Percentiles rank a stretch among this genome's conserved stretches.
Evolutionary conservation across 2,329 filamentous ascomycete genomes (phyloP).

Genomic region (Exophiala calicioides): DNA sequence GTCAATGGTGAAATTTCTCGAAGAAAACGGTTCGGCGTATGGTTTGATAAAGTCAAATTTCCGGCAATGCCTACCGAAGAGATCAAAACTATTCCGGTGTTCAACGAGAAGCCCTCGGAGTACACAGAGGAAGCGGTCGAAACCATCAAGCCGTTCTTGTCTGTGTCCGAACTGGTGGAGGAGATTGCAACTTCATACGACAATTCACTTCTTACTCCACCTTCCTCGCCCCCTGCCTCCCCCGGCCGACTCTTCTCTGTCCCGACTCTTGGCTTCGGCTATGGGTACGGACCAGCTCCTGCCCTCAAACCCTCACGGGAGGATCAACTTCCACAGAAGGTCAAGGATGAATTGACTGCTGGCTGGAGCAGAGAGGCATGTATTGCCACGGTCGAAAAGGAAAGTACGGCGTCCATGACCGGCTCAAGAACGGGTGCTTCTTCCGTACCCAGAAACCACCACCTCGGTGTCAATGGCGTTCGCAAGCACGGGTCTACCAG

Average conservation of each 20-base stretch:
- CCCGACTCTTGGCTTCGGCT: slow-evolving; percentile 58
- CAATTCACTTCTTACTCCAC: slow-evolving; percentile 61
- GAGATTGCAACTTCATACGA: slow-evolving; percentile 73
- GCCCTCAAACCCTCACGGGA: slow-evolving; percentile 39
- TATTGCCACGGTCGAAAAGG: slow-evolving; percentile 65
- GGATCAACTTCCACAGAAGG: slow-evolving; percentile 63
- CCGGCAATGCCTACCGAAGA: slow-evolving; percentile 66
- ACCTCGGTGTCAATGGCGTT: slow-evolving; percentile 30
- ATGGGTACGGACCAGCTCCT: slow-evolving; percentile 43
- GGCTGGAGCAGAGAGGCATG: slow-evolving; percentile 79
- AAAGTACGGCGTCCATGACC: slow-evolving; percentile 69
- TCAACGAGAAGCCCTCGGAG: slow-evolving; percentile 42
- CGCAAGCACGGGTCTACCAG: slow-evolving; percentile 18
- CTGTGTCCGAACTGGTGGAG: slow-evolving; percentile 70
- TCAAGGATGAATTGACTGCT: slow-evolving; percentile 73
- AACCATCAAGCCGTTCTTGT: slow-evolving; percentile 72
- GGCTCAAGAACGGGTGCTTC: slow-evolving; percentile 68
- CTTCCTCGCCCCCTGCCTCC: slow-evolving; percentile 68
- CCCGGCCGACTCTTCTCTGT: slow-evolving; percentile 66
- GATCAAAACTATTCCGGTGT: slow-evolving; percentile 54
- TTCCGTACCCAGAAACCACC: slow-evolving; percentile 32
- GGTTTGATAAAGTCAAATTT: slow-evolving; percentile 72
- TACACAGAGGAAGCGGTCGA: slow-evolving; percentile 58
- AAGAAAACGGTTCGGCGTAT: slow-evolving; percentile 72
- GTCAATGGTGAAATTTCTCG: slow-evolving; percentile 76